Conservation (phyloP, 78 protist species). For the Planoprotostelium fungivorum region DNA sequence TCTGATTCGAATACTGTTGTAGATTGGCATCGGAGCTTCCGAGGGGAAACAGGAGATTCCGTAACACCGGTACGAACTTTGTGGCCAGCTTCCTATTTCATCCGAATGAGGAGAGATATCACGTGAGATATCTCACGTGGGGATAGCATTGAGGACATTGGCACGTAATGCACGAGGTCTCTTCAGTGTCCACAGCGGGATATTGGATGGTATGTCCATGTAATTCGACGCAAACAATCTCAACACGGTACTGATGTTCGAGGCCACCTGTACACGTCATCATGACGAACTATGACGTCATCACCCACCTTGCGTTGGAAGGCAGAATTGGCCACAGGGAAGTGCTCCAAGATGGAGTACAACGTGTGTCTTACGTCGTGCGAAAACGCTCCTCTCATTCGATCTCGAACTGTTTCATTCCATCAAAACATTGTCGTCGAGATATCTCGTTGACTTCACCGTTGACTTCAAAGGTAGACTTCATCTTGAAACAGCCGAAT, state of each 20-base stretch:
- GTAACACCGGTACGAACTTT: not conserved
- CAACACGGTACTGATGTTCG: not conserved
- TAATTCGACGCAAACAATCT: not conserved
- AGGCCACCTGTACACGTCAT: not conserved
- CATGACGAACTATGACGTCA: no score
- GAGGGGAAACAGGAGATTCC: not conserved
- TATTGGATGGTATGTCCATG: not conserved
- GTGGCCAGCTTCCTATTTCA: not conserved
- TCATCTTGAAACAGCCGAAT: not conserved
- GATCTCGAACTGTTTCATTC: not conserved
- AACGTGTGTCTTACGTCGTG: not conserved
- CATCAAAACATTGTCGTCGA: not conserved
- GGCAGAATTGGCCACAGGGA: not conserved
- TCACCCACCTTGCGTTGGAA: no score
- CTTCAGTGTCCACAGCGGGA: not conserved
- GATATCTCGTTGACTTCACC: not conserved
- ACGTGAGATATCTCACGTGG: not conserved
- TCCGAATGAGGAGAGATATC: not conserved
- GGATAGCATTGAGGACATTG: not conserved
- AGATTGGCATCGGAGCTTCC: no score
- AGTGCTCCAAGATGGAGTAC: not conserved
- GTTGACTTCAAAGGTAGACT: not conserved
- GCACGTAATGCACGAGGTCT: not conserved
- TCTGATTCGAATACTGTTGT: no score
- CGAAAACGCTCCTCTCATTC: not conserved